A percentile compares a stretch with the other conserved stretches of the same genome.
Conservation (phyloP, 2,329 filamentous ascomycete species). For the Monosporascus sp. region DNA sequence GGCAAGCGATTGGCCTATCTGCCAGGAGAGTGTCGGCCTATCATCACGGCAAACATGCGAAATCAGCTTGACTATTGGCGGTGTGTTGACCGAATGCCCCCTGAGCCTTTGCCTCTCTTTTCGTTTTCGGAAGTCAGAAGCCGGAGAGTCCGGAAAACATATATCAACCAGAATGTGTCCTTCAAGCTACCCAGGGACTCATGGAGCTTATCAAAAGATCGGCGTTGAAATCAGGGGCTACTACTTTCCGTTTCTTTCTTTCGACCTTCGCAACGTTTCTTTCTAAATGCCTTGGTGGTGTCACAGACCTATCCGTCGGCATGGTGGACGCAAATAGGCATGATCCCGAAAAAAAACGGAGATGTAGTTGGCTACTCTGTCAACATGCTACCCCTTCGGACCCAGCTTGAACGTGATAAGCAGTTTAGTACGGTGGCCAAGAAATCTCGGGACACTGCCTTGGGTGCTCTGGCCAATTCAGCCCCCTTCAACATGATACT, state of each 20-base stretch:
- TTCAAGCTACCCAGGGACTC: neutral
- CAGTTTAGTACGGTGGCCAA: slow-evolving; percentile 8
- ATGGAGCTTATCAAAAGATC: neutral
- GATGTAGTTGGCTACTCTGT: neutral
- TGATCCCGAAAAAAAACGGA: neutral
- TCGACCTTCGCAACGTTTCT: neutral
- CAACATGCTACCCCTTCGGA: slow-evolving; percentile 1
- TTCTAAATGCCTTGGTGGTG: neutral
- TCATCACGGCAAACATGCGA: neutral
- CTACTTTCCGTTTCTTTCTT: neutral
- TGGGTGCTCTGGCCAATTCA: slow-evolving; percentile 29
- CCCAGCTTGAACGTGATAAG: slow-evolving; percentile 11
- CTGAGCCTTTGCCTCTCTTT: no score
- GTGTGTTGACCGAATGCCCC: no score
- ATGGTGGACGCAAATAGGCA: neutral
- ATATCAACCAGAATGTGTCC: no score
- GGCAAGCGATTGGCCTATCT: neutral
- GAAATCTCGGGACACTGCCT: slow-evolving; percentile 16
- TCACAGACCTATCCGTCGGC: neutral
- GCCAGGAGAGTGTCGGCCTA: neutral
- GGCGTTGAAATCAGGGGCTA: neutral
- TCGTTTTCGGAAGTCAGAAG: neutral
- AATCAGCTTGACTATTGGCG: no score
- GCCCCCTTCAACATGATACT: slow-evolving; percentile 38
- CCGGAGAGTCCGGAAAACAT: neutral